Base-by-base conservation (phyloP, 495 filamentous ascomycete genomes). In the Cetradonia linearis region DNA sequence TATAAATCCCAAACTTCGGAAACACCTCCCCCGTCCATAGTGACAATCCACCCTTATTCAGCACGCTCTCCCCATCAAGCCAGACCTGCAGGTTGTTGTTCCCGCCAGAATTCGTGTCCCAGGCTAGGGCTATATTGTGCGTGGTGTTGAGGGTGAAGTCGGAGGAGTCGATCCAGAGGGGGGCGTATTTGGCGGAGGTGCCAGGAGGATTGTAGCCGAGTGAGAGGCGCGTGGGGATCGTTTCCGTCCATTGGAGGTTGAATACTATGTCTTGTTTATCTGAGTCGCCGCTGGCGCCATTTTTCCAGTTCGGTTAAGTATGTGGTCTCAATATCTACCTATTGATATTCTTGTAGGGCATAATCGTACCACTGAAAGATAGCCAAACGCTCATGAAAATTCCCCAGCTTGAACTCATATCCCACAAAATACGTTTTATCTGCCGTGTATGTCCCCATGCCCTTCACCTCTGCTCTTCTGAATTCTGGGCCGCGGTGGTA, bases 381-480 rank as follows among this genome's bases (percentile, higher is more conserved):
- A 3, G 66, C 62, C 44, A 72, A 47, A 4, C 58, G 59, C 8
- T 72, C 60, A 23, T 64, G 53, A 2, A 61, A 57, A n/a, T 63
- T 59, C 7, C 38, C 56, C 36, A 71, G 55, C 4, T 57, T 56
- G 49, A 71, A 72, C 30, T 70, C 56, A 54, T 72, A 72, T 1
- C 70, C 70, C n/a, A 72, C 66, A 54, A 64, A 72, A 56, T 72
- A 72, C 5, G 67, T 72, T 50, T 69, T 66, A 25, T 63, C 38
- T 23, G 38, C 61, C 20, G 53, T 37, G 20, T 67, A 65, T 33
- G 64, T 54, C 3, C 64, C 61, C 25, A 25, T 38, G 14, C 65
- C 69, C 46, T 70, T 66, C 7, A 71, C 70, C 25, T 71, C 70
- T 16, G 68, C 68, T 40, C 70, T 56, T n/a, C 70, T 58, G 34